phyloP scores from a whole-genome alignment of 2,329 filamentous ascomycete genomes.

The Mollisiaceae sp. region DNA sequence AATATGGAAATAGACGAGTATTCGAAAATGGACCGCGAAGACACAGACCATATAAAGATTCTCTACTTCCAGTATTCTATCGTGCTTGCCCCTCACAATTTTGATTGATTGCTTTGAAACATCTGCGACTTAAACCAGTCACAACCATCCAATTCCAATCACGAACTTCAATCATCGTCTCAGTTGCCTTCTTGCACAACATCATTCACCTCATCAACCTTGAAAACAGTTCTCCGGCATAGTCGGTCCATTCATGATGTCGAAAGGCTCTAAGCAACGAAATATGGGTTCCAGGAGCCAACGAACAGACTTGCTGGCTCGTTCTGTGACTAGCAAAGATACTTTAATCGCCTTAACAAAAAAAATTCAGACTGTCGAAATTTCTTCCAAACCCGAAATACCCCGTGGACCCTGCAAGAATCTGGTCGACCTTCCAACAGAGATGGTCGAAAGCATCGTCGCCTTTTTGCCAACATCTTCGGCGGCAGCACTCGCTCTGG shows the following conservation, averaged over 20 bases:
- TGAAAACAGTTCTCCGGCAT: not conserved
- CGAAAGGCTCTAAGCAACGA: not conserved
- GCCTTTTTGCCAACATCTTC: not conserved
- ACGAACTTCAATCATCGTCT: no score
- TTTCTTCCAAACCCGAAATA: not conserved
- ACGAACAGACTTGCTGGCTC: not conserved
- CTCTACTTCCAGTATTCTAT: not conserved
- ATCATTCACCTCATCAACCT: not conserved
- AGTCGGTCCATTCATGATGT: not conserved
- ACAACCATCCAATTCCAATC: not conserved
- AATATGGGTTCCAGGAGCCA: not conserved
- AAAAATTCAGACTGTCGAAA: not conserved
- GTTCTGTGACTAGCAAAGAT: not conserved
- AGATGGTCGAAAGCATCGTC: not conserved
- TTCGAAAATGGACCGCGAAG: not conserved
- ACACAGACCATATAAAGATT: not conserved
- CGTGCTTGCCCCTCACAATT: not conserved
- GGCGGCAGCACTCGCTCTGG: not conserved
- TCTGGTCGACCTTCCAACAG: not conserved
- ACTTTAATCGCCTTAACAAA: not conserved
- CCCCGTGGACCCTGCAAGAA: not conserved
- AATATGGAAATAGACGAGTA: not conserved
- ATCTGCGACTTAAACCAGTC: not conserved
- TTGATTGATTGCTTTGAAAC: not conserved
- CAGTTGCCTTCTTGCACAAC: no score